phyloP scores from a whole-genome alignment of 352 stramenopile genomes.

The Globisporangium acanthophoron region DNA sequence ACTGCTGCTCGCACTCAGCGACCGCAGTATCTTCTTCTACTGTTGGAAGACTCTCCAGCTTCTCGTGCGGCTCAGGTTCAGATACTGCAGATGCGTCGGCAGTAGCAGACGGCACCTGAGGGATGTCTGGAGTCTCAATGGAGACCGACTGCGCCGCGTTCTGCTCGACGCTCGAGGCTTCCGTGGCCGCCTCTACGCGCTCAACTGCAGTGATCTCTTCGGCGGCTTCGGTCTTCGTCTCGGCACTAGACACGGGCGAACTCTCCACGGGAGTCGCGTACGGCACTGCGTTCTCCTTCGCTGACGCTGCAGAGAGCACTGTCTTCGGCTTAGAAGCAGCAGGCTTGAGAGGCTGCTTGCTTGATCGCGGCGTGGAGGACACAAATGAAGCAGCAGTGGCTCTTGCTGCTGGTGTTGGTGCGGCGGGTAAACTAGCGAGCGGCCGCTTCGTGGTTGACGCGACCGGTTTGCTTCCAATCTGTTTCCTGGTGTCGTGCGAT shows the following conservation, averaged over 20 bases:
- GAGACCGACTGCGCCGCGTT: neutral
- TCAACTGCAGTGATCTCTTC: neutral
- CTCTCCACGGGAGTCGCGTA: neutral
- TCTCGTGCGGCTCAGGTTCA: no score
- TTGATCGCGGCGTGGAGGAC: neutral
- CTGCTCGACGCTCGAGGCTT: neutral
- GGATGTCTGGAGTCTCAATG: neutral
- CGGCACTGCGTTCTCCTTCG: neutral
- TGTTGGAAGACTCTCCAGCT: no score
- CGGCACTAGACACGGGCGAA: neutral
- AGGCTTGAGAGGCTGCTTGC: slow-evolving; percentile 6
- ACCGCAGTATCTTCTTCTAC: no score
- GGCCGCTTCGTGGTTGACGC: slow-evolving; percentile 1
- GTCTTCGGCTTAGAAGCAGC: slow-evolving; percentile 4
- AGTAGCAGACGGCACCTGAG: neutral
- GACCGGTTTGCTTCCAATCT: slow-evolving; percentile 6
- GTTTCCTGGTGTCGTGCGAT: slow-evolving; percentile 1
- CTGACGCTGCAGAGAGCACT: neutral
- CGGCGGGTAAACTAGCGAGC: neutral
- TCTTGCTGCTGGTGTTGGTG: neutral
- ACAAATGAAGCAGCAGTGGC: neutral
- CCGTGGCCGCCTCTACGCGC: neutral
- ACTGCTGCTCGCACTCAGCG: no score
- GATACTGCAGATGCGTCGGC: no score
- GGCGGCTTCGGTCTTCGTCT: neutral